Percentiles rank a stretch among this genome's conserved stretches.
These are phyloP conservation scores for Calonectria leucothoes DNA, from an alignment of 2,329 filamentous ascomycete genomes.

Conservation along the genomic window DNA sequence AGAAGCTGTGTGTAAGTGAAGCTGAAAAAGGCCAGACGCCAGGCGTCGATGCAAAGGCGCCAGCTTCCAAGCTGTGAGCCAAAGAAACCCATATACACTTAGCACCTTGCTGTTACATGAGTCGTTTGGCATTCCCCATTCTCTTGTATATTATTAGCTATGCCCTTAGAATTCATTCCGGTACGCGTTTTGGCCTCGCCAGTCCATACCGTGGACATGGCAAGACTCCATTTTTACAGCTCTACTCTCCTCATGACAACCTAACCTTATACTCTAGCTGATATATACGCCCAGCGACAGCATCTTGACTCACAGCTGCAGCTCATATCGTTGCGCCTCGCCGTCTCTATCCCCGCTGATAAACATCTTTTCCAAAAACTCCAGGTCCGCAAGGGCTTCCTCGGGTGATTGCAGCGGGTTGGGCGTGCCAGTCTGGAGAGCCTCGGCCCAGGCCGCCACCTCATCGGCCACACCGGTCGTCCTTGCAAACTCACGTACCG, in stretches of 20 bases:
- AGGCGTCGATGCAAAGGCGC: constrained; percentile 21
- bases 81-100: neutral
- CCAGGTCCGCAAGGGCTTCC: constrained; percentile 70
- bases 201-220: neutral
- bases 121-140: neutral
- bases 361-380: constrained; percentile 66
- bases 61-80: constrained; percentile 10
- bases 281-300: neutral
- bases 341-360: constrained; percentile 59
- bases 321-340: constrained; percentile 51
- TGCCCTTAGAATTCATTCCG: neutral
- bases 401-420: constrained; percentile 66
- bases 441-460: constrained; percentile 70
- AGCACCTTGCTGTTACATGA: neutral
- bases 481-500: constrained; percentile 58
- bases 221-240: neutral
- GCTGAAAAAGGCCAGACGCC: constrained; percentile 12
- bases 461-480: constrained; percentile 68
- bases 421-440: constrained; percentile 57
- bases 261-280: neutral
- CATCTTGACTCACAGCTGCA: constrained; percentile 41
- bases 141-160: neutral
- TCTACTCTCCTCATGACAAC: neutral
- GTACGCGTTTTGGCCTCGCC: neutral
- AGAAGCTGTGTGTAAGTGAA: constrained; percentile 60